Evolutionary conservation across 75 land plant species (phyloP).

Genomic region (Adiantum capillusveneris): DNA sequence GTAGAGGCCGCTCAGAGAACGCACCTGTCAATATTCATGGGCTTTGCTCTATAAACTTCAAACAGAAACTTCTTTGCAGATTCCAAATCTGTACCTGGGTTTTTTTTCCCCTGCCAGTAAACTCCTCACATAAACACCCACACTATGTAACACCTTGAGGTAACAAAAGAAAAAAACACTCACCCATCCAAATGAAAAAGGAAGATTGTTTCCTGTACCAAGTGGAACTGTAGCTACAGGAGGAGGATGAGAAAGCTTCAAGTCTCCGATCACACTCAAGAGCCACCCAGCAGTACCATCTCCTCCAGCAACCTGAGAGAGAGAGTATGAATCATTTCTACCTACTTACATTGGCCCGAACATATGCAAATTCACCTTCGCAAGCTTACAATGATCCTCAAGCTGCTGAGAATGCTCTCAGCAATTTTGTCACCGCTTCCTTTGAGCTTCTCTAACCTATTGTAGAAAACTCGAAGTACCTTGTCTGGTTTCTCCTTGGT

Average conservation of each 20-base stretch:
- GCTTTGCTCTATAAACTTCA: conserved; percentile 49
- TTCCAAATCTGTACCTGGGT: conserved; percentile 69
- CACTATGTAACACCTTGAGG: background rate
- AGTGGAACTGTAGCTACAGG: conserved; percentile 84
- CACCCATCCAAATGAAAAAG: conserved; percentile 96
- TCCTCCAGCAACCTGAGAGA: conserved; percentile 84
- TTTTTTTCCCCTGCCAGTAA: conserved; percentile 77
- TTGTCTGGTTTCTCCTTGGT: conserved; percentile 60
- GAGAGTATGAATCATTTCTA: background rate
- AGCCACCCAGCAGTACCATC: conserved; percentile 98
- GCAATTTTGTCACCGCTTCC: conserved; percentile 48
- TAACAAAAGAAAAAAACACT: no score
- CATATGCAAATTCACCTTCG: background rate
- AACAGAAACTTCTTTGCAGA: conserved; percentile 51
- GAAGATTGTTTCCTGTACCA: conserved; percentile 96
- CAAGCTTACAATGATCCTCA: conserved; percentile 70
- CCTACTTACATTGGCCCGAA: background rate
- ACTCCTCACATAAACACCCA: background rate
- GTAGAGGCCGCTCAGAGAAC: no score
- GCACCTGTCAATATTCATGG: conserved; percentile 88
- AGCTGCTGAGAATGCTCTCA: conserved; percentile 31
- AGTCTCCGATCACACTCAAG: conserved; percentile 76
- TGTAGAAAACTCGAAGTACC: conserved; percentile 38
- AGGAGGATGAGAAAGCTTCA: conserved; percentile 67
- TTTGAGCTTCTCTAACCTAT: conserved; percentile 56